Conservation (phyloP, 2,329 filamentous ascomycete species). For the Calonectria pteridis region DNA sequence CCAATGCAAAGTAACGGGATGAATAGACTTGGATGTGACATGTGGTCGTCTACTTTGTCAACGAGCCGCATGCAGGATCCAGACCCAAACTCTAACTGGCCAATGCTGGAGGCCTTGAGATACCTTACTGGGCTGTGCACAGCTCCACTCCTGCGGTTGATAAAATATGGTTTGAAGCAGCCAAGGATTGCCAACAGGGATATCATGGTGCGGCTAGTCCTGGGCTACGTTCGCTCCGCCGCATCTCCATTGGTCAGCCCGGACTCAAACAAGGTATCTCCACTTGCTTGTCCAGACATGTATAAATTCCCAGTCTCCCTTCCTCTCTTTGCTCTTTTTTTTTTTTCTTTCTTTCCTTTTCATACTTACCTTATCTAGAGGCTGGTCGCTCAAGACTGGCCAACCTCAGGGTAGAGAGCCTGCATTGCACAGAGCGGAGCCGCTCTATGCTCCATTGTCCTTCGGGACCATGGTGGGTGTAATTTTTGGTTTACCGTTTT, state of each 20-base stretch:
- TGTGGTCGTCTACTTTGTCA: no score
- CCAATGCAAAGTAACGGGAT: background rate
- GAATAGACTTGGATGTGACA: background rate
- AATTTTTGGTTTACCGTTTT: constrained; percentile 67
- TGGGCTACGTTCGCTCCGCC: background rate
- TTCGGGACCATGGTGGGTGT: constrained; percentile 65
- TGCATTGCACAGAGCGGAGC: constrained; percentile 69
- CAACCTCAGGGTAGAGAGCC: constrained; percentile 59
- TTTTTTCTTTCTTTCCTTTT: constrained; percentile 55
- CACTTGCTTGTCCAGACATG: background rate
- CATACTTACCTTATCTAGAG: constrained; percentile 67
- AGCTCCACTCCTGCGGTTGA: background rate
- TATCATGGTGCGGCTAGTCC: background rate
- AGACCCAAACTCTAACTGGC: background rate
- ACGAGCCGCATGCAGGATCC: background rate
- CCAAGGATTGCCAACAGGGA: background rate
- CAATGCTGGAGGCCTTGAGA: background rate
- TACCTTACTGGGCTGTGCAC: background rate
- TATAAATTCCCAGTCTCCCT: constrained; percentile 48
- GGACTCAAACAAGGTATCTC: background rate
- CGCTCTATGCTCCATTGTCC: constrained; percentile 62
- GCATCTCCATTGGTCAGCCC: background rate
- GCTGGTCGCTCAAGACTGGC: constrained; percentile 58
- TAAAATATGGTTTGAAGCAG: background rate
- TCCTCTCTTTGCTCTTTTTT: constrained; percentile 36